A percentile compares a stretch with the other conserved stretches of the same genome.
Evolutionary conservation across 1,284 basidiomycete genomes (phyloP).

Genomic region (Leccinum pachyderme): DNA sequence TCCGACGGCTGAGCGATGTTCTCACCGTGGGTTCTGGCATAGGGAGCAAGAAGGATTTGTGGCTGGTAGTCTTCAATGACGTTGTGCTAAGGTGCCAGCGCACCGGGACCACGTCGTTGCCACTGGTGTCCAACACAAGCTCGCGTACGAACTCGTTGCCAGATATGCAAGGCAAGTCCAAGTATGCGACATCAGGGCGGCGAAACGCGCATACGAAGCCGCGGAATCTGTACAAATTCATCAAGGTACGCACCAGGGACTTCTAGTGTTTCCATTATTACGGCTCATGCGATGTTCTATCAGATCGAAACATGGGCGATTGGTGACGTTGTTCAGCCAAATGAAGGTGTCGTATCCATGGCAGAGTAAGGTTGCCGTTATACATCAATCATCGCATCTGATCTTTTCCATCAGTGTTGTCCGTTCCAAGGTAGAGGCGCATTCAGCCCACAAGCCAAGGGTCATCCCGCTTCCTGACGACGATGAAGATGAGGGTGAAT

Average conservation of each 20-base stretch:
- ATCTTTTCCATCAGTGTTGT: slow-evolving; percentile 51
- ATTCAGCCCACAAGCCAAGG: slow-evolving; percentile 55
- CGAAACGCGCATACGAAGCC: slow-evolving; percentile 72
- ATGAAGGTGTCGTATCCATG: slow-evolving; percentile 77
- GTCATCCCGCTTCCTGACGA: slow-evolving; percentile 68
- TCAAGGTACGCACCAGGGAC: slow-evolving; percentile 53
- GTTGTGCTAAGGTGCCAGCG: slow-evolving; percentile 91
- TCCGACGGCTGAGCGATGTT: slow-evolving; percentile 83
- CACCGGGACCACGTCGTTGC: slow-evolving; percentile 85
- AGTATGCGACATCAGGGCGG: slow-evolving; percentile 74
- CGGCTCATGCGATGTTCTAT: slow-evolving; percentile 2
- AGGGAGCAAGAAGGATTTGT: slow-evolving; percentile 82
- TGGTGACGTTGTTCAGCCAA: slow-evolving; percentile 66
- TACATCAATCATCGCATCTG: slow-evolving; percentile 5
- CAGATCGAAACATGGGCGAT: slow-evolving; percentile 91
- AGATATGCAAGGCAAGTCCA: slow-evolving; percentile 77
- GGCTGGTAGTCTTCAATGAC: slow-evolving; percentile 95
- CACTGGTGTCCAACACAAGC: slow-evolving; percentile 72
- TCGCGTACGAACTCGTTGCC: slow-evolving; percentile 70
- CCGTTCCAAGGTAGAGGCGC: slow-evolving; percentile 60
- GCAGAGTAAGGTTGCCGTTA: slow-evolving; percentile 65
- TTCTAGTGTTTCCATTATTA: slow-evolving; percentile 5
- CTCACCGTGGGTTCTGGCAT: slow-evolving; percentile 54
- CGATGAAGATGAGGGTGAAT: slow-evolving; percentile 64
- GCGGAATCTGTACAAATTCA: slow-evolving; percentile 87